Evolutionary conservation across 768 basidiomycete genomes (phyloP), one percentile per base, ranked within the genome.

Genomic region (Kwoniella dejecticola): DNA sequence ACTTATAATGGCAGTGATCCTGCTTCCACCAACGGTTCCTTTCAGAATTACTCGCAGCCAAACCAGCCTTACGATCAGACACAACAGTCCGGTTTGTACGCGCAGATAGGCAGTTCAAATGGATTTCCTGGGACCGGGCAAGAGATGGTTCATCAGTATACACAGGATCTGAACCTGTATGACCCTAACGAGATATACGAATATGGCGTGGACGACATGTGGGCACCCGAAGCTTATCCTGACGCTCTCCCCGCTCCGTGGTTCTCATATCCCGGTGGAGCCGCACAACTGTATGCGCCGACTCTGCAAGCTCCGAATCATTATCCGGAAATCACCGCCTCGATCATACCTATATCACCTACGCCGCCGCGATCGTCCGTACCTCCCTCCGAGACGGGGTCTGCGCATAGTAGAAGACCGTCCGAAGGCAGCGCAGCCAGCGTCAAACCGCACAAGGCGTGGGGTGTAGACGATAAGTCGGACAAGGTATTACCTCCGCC

Each of bases 191-290:
- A 30, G 17, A 33, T 44, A 24, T 42, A 42, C 50, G 42, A 53
- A 46, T 60, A 52, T 31, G 49, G 49, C 33, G 40, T 57, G 19
- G 54, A 63, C 19, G 70, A 67, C 21, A 57, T 78, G 50, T 78
- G 75, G 73, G 70, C 74, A 29, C 71, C 77, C 7, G 68, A 73
- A 6, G 66, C 71, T 3, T 78, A 66, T 46, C 77, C 77, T 0
- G 62, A 71, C n/a, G 52, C 63, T 23, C 64, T 78, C 13, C 77
- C 77, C 4, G 64, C 63, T 8, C 77, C 77, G 3, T 78, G 77
- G 77, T 78, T 78, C 59, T 55, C 69, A 10, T 52, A 68, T 23
- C 44, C 68, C 8, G 69, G 69, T 30, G 72, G 72, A 2, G 77
- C 77, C 0, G 70, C 74, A 6, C 44, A 64, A 3, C 52, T 78